Conservation (phyloP, 2,329 filamentous ascomycete genomes). For the Talaromyces sp. region DNA sequence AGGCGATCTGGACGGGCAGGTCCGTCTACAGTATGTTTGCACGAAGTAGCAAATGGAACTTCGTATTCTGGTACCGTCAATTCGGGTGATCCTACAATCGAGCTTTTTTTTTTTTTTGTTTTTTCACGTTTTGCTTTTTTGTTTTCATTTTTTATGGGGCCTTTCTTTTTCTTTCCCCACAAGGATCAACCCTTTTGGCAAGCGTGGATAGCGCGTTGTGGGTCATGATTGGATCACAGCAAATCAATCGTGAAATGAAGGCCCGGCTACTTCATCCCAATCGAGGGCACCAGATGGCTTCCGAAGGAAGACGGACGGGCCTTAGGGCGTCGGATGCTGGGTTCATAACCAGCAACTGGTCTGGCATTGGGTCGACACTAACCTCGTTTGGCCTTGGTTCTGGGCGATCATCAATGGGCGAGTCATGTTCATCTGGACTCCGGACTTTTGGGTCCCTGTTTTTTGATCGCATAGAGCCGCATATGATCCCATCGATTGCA, state of each 20-base stretch:
- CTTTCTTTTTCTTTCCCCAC: conserved; percentile 10
- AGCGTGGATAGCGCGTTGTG: conserved; percentile 7
- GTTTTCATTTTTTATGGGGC: too few relatives aligned
- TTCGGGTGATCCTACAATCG: not conserved
- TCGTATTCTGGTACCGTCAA: not conserved
- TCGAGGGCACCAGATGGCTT: conserved; percentile 13
- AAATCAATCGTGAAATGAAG: conserved; percentile 20
- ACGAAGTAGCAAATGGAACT: not conserved
- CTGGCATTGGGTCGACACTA: conserved; percentile 6
- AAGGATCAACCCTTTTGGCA: conserved; percentile 15
- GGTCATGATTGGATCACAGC: conserved; percentile 12
- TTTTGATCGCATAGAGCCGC: conserved; percentile 1
- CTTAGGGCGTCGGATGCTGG: conserved; percentile 10
- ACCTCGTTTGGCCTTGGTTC: not conserved
- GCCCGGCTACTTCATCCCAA: conserved; percentile 12
- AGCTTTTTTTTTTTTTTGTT: too few relatives aligned
- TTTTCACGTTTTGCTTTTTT: too few relatives aligned
- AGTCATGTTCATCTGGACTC: not conserved
- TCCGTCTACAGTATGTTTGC: not conserved
- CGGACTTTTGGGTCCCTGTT: not conserved
- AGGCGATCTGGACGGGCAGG: not conserved
- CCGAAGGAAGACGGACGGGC: conserved; percentile 10
- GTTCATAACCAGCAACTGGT: conserved; percentile 11
- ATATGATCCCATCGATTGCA: not conserved
- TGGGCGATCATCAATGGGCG: not conserved